A percentile compares a stretch with the other conserved stretches of the same genome.
Evolutionary conservation across 1,284 basidiomycete species (phyloP).

Genomic region (Sanguinoderma infundibulare): DNA sequence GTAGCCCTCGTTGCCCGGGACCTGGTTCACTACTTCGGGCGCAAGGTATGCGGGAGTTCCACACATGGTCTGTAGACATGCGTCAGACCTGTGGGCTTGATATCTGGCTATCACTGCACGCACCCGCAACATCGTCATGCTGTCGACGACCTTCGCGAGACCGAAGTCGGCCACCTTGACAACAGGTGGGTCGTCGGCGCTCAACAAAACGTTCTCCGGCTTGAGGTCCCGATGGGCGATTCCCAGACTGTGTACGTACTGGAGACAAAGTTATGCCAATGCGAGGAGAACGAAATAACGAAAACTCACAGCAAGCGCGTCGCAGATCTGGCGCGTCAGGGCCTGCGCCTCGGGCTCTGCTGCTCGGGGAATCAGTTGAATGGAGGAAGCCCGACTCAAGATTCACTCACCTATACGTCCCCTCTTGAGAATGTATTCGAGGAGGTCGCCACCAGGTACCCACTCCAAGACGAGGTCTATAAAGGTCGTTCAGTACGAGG

Average conservation of each 20-base stretch:
- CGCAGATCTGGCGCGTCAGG: constrained; percentile 76
- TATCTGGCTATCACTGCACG: constrained; percentile 23
- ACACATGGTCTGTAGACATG: constrained; percentile 70
- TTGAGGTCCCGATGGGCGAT: constrained; percentile 93
- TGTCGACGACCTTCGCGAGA: constrained; percentile 86
- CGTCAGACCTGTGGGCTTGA: constrained; percentile 4
- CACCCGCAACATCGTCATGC: constrained; percentile 71
- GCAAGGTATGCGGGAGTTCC: constrained; percentile 86
- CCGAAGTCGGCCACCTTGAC: constrained; percentile 94
- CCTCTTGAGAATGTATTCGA: constrained; percentile 73
- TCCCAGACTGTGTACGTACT: constrained; percentile 78
- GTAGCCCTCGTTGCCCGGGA: constrained; percentile 66
- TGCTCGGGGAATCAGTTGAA: constrained; percentile 36
- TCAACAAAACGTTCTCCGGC: constrained; percentile 87
- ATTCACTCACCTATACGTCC: constrained; percentile 62
- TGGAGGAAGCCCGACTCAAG: too few relatives aligned
- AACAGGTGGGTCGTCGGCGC: constrained; percentile 60
- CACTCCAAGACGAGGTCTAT: constrained; percentile 51
- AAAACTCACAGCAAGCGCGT: constrained; percentile 69
- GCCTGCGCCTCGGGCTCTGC: constrained; percentile 61
- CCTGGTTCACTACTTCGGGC: constrained; percentile 82
- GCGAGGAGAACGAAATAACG: too few relatives aligned
- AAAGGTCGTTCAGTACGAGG: too few relatives aligned
- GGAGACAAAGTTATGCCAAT: constrained; percentile 9
- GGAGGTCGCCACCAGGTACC: constrained; percentile 87